A percentile compares a stretch with the other conserved stretches of the same genome.
Conservation (phyloP, 805 yeast species). For the Wickerhamiella sorbophila region DNA sequence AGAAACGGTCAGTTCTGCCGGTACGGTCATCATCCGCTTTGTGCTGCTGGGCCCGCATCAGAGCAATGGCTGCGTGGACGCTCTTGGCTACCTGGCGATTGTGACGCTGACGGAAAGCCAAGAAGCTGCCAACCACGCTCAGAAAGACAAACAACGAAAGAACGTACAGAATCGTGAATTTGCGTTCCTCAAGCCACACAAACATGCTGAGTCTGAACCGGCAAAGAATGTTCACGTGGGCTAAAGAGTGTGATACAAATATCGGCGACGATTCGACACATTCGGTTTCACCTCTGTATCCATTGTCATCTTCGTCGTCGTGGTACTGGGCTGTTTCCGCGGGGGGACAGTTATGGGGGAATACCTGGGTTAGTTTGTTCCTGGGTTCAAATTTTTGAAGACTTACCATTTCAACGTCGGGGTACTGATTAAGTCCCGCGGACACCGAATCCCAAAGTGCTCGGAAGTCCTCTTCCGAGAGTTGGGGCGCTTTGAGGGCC, state of each 20-base stretch:
- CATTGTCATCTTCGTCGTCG: conserved; percentile 8
- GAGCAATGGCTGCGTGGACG: conserved; percentile 7
- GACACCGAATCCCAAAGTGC: conserved; percentile 59
- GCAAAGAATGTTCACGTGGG: conserved; percentile 11
- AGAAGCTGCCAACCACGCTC: not conserved
- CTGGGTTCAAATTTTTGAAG: conserved; percentile 33
- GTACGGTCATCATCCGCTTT: conserved; percentile 12
- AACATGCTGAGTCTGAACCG: conserved; percentile 8
- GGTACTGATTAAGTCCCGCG: conserved; percentile 41
- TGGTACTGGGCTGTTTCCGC: not conserved
- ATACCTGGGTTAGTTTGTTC: conserved; percentile 5
- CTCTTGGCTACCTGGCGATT: conserved; percentile 1
- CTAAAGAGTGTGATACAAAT: conserved; percentile 13
- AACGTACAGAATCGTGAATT: not conserved
- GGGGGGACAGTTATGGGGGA: conserved; percentile 1
- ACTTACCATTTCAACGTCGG: conserved; percentile 46
- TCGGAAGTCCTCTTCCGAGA: conserved; percentile 47
- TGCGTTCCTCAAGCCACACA: conserved; percentile 11
- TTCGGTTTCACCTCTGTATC: not conserved
- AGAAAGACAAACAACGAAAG: not conserved
- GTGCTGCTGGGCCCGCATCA: conserved; percentile 10
- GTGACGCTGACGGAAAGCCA: conserved; percentile 3
- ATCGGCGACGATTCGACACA: conserved; percentile 2
- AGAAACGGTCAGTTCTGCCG: conserved; percentile 10
- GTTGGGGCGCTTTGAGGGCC: conserved; percentile 14